Base-by-base conservation (phyloP, 2,329 filamentous ascomycete species). In the Xylaria sp. region DNA sequence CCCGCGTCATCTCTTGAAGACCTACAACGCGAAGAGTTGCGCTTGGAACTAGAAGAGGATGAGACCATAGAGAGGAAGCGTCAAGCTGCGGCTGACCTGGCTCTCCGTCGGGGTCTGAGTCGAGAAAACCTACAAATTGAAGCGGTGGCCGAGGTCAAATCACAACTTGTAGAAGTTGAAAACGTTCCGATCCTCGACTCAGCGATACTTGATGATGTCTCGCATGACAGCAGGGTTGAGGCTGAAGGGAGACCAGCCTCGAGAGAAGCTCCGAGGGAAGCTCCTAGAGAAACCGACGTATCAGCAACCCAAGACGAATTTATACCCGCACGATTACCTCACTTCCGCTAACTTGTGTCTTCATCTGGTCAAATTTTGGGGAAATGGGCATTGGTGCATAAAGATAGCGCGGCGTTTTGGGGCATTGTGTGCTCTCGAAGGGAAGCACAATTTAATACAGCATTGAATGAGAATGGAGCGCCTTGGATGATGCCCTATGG, bases 261-360 rank as follows among this genome's bases (percentile, higher is more conserved):
- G 9, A 31, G 28, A 9, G 28, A 31, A 9, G 4, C 40, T 31
- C 28, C 28, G 9, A 31, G 28, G 28, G 28, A 31, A 9, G 4
- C 40, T 19, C 54, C 53, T 38, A 57, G 57, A 12, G 58, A 67
- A 8, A 17, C 60, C 54, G 62, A 43, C 23, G 57, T 59, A 2
- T 51, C 64, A 15, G 42, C 58, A 53, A 59, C 65, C 12, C 56
- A 61, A 46, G 61, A 67, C 38, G 67, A 75, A 2, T 89, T 89
- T 67, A 78, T 88, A 21, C 86, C 86, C 3, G 87, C 87, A 37
- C 79, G 85, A 61, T 73, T 89, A 62, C 87, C 87, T 38, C 79
- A 80, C 57, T 85, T 89, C 76, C 76, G 77, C 66, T 85, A 52
- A 65, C 56, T 51, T 15, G 43, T 43, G 33, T 46, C 42, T 54